Conservation (phyloP, 805 yeast species). For the Kregervanrija delftensis region DNA sequence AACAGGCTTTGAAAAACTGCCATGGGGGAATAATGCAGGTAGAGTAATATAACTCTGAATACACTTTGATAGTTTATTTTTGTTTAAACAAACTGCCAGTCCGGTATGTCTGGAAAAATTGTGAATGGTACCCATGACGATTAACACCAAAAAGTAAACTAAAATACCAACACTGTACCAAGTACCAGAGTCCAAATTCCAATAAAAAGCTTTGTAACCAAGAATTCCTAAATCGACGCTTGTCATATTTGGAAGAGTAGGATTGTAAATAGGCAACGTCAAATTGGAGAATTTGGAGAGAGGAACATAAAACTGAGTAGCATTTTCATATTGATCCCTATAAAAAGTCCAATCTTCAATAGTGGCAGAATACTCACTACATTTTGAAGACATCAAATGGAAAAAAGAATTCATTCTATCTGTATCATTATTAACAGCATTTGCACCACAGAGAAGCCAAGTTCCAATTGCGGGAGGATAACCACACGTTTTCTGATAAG, state of each 20-base stretch:
- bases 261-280: constrained; percentile 8
- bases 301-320: constrained; percentile 5
- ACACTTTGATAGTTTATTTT: constrained; percentile 5
- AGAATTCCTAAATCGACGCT: neutral
- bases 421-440: constrained; percentile 1
- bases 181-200: constrained; percentile 21
- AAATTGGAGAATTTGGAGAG: constrained; percentile 3
- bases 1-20: constrained; percentile 12
- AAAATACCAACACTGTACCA: constrained; percentile 30
- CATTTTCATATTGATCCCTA: constrained; percentile 15
- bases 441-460: constrained; percentile 8
- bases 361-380: neutral
- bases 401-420: neutral
- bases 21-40: constrained; percentile 31
- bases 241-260: constrained; percentile 10
- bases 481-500: constrained; percentile 5
- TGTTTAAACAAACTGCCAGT: constrained; percentile 21
- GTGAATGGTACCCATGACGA: constrained; percentile 28
- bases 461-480: constrained; percentile 16
- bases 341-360: constrained; percentile 13
- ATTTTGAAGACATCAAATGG: neutral
- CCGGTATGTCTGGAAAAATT: constrained; percentile 27
- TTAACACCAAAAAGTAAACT: constrained; percentile 33
- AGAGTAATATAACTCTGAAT: constrained; percentile 28
- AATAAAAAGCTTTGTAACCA: constrained; percentile 12